A percentile compares a stretch with the other conserved stretches of the same genome.
These are phyloP conservation scores for Alternaria incomplexa DNA, from an alignment of 2,329 filamentous ascomycete genomes.

Conservation along the genomic window DNA sequence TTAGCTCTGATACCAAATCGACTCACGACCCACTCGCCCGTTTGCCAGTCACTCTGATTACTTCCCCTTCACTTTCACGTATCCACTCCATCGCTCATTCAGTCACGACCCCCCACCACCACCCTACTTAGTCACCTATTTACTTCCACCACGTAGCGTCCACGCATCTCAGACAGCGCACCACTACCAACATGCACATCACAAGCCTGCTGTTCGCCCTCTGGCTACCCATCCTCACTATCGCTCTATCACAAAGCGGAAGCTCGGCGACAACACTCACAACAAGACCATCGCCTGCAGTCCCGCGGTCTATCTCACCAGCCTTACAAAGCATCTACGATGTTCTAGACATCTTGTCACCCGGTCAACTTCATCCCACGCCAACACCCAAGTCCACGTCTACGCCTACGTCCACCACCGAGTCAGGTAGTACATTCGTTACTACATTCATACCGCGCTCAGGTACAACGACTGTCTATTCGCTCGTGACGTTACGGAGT, in stretches of 20 bases:
- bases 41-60: not conserved
- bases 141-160: not conserved
- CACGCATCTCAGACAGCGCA: not conserved
- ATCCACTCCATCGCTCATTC: not conserved
- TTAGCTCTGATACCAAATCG: not conserved
- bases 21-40: not conserved
- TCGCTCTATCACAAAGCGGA: not conserved
- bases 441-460: not conserved
- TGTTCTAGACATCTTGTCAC: not conserved
- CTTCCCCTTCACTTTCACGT: not conserved
- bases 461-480: no score
- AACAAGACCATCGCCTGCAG: not conserved
- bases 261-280: not conserved
- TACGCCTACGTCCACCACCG: not conserved
- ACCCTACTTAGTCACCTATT: not conserved
- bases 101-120: not conserved
- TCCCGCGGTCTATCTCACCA: not conserved
- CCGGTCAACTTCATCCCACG: not conserved
- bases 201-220: not conserved
- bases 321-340: not conserved
- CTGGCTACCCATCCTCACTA: not conserved
- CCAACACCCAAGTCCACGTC: not conserved
- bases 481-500: not conserved
- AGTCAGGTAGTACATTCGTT: not conserved
- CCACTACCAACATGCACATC: not conserved